phyloP scores from a whole-genome alignment of 805 yeast species.

The Saturnispora mendoncae region DNA sequence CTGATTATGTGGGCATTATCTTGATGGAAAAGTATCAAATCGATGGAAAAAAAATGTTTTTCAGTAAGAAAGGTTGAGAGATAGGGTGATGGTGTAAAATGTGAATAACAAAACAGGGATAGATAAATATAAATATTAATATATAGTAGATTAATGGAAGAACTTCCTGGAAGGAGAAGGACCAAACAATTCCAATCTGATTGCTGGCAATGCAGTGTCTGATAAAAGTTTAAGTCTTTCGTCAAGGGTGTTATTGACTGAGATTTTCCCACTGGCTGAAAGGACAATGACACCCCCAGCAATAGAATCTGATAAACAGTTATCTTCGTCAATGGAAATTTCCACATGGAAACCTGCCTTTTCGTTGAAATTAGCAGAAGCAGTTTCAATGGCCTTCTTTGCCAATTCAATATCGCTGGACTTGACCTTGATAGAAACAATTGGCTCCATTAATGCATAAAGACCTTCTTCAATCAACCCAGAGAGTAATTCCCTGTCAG shows the following conservation, averaged over 20 bases:
- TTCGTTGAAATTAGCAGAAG: constrained; percentile 54
- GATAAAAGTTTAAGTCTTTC: constrained; percentile 82
- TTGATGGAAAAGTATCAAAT: too few species aligned
- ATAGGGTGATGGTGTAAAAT: too few species aligned
- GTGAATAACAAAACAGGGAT: too few species aligned
- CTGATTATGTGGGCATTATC: too few species aligned
- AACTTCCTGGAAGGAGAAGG: constrained; percentile 80
- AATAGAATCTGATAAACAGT: constrained; percentile 49
- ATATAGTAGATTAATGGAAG: constrained; percentile 76
- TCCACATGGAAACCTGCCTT: constrained; percentile 50
- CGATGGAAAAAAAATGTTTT: too few species aligned
- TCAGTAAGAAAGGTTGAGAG: too few species aligned
- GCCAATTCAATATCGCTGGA: constrained; percentile 55
- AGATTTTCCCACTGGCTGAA: constrained; percentile 72
- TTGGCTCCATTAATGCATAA: constrained; percentile 63
- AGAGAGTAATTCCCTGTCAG: constrained; percentile 50
- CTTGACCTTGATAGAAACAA: constrained; percentile 57
- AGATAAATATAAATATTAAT: too few species aligned
- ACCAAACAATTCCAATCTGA: constrained; percentile 85
- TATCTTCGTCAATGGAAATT: constrained; percentile 46
- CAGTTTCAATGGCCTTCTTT: constrained; percentile 51
- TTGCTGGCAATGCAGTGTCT: constrained; percentile 83
- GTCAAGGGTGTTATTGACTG: constrained; percentile 85
- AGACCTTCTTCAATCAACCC: constrained; percentile 76
- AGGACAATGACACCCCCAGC: constrained; percentile 82